Evolutionary conservation across 768 basidiomycete genomes (phyloP), one percentile per base, ranked within the genome.

Genomic region (Suillus subaureus): DNA sequence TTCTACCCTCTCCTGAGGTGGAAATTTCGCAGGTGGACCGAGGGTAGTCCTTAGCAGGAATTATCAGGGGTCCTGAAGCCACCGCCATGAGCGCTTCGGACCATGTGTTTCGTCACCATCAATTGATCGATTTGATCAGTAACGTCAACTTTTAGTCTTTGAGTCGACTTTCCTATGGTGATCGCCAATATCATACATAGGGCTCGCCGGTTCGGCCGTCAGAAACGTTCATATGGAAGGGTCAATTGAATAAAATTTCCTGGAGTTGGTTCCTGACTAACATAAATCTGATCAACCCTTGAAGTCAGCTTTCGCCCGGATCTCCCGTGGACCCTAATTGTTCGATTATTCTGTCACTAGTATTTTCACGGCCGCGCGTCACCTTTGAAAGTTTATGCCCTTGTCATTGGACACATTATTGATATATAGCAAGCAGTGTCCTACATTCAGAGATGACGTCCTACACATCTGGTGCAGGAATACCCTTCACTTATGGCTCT

Each of bases 401-500:
- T 54, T 54, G 28, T 47, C 45, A 21, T 35, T 28, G 57, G 62
- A 39, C 37, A 39, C 13, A 39, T 37, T 8, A 56, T 55, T 35
- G 33, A 35, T 23, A 28, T 37, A 56, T 13, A 35, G 6, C 33
- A 56, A 56, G n/a, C 39, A 55, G 31, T 40, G 18, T 58, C 37
- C 28, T 21, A 42, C 26, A 42, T 60, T 31, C 58, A 66, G 49
- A 66, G 68, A 85, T 87, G 87, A 77, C 84, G 42, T 86, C 49
- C 77, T 85, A 54, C 80, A 84, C 21, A 64, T 63, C 57, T 74
- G 75, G n/a, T 52, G 57, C 35, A 63, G 61, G 56, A 39, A 72
- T 76, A 39, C 77, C 74, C 42, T 83, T 84, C 67, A 69, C 73
- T 61, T 78, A 83, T 33, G 84, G 81, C 45, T 86, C 86, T 40